Percentiles rank a stretch among this genome's conserved stretches.
phyloP scores from a whole-genome alignment of 2,329 filamentous ascomycete genomes.

The Anisogramma anomala region DNA sequence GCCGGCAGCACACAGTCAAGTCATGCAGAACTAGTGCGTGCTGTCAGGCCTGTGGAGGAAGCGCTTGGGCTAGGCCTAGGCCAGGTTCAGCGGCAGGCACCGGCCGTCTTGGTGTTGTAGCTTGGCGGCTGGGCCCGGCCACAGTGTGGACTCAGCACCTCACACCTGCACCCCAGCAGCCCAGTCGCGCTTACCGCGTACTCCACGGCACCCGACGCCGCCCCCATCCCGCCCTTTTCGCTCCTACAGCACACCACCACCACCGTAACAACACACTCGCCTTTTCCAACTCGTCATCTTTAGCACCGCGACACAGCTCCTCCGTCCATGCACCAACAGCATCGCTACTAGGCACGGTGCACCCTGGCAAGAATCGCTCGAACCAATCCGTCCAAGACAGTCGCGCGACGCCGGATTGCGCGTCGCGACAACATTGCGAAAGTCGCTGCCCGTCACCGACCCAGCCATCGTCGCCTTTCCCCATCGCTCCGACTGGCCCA shows the following conservation, averaged over 20 bases:
- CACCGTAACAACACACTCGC: no score
- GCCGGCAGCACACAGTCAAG: no score
- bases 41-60: no score
- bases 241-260: background rate
- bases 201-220: background rate
- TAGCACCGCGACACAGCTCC: no score
- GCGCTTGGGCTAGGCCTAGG: no score
- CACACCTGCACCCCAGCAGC: background rate
- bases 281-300: no score
- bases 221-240: background rate
- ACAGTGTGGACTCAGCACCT: background rate
- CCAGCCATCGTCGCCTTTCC: background rate
- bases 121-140: no score
- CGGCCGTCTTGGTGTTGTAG: no score
- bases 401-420: background rate
- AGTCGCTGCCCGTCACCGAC: background rate
- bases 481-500: background rate
- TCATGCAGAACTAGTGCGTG: no score
- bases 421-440: background rate
- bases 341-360: background rate
- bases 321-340: no score
- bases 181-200: constrained; percentile 10
- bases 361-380: background rate
- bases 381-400: background rate
- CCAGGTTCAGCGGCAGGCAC: no score